Base-by-base conservation (phyloP, 352 stramenopile species). In the Phytopythium oedochilum region DNA sequence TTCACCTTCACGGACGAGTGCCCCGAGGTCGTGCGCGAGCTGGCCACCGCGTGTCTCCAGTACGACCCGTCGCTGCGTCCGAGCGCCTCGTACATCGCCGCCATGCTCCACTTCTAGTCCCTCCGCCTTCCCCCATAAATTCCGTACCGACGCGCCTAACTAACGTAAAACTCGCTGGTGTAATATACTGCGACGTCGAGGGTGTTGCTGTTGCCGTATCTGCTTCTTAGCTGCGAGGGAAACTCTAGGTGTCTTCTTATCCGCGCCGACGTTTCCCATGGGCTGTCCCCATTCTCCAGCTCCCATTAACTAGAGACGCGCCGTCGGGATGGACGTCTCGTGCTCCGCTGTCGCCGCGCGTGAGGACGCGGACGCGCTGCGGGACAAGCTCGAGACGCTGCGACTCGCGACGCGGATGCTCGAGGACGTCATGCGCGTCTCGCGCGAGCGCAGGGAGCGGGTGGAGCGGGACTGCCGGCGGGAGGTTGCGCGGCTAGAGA, bases 1-100 rank as follows among this genome's bases (percentile, higher is more conserved):
- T 89, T 91, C 51, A 67, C 67, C n/a, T 89, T 92, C 57, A 85
- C 78, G 18, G 70, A 76, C 2, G 71, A 86, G 39, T 92, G 82
- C 45, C 79, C 82, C 0, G 60, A 59, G 3, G 67, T 74, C 43
- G 65, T 92, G 14, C 63, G 64, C 17, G 75, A 89, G 28, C 65
- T 92, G 34, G 82, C 82, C 47, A 59, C 57, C 1, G 79, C 73
- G 18, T 92, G 81, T 57, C 62, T 92, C 22, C 76, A 89, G 25
- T 81, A 77, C 49, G 82, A 92, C 55, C 77, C 82, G 43, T 85
- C 73, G 28, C 59, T 89, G 55, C 75, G 82, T 20, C 82, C 82
- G 23, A 89, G 77, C 26, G 77, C 82, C 25, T 81, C 75, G 54
- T 88, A 92, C 54, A 79, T 89, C 42, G 70, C 76, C 50, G 78